A percentile compares a stretch with the other conserved stretches of the same genome.
Conservation (phyloP, 1,284 basidiomycete species). For the Sanguinoderma infundibulare region DNA sequence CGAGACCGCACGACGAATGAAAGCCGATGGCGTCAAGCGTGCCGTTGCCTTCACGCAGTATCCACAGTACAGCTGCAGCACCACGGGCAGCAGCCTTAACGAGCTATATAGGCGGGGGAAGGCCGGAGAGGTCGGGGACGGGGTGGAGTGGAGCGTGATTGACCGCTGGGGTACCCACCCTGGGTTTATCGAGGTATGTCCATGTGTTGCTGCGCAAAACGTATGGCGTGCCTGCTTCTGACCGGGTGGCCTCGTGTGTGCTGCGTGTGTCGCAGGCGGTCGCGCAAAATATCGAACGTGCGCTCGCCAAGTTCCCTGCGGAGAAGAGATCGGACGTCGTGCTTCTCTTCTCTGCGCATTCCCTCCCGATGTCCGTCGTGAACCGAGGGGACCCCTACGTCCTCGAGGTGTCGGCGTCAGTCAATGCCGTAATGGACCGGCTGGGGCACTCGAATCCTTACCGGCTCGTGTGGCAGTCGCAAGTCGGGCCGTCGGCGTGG, state of each 20-base stretch:
- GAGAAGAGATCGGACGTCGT: conserved; percentile 77
- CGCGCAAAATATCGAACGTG: conserved; percentile 85
- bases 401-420: conserved; percentile 94
- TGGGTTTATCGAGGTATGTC: conserved; percentile 87
- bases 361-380: conserved; percentile 95
- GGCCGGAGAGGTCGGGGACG: conserved; percentile 57
- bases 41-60: conserved; percentile 99
- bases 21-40: conserved; percentile 87
- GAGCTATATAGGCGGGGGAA: conserved; percentile 80
- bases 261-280: conserved; percentile 65
- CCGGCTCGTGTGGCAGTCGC: conserved; percentile 97
- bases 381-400: conserved; percentile 99
- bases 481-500: conserved; percentile 98
- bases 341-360: conserved; percentile 96
- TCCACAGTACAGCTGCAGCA: conserved; percentile 98
- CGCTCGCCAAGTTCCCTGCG: conserved; percentile 82
- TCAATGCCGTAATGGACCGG: conserved; percentile 87
- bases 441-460: conserved; percentile 83
- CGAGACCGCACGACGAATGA: conserved; percentile 84
- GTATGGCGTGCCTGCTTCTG: not conserved
- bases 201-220: not conserved
- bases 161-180: conserved; percentile 98
- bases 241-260: not conserved
- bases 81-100: conserved; percentile 96
- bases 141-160: conserved; percentile 95